A percentile compares a stretch with the other conserved stretches of the same genome.
Conservation (phyloP, 805 yeast genomes). For the Kluyveromyces wickerhamii region DNA sequence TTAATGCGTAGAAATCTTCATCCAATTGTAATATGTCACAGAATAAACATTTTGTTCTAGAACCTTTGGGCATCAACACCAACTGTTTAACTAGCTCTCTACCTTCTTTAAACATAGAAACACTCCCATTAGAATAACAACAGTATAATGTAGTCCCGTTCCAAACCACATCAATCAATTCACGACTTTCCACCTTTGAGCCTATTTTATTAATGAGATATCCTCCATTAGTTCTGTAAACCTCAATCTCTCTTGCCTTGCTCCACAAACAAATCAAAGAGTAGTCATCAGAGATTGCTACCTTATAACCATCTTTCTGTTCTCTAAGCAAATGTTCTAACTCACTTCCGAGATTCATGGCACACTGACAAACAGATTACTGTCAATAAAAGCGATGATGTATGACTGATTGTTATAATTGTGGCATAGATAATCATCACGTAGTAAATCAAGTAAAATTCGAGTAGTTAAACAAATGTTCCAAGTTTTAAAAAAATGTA, state of each 20-base stretch:
- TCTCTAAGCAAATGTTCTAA: not conserved
- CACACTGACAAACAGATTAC: too few relatives aligned
- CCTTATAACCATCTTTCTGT: not conserved
- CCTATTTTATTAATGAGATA: constrained; percentile 1
- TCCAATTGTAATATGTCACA: not conserved
- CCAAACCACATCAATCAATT: constrained; percentile 3
- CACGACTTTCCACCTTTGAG: not conserved
- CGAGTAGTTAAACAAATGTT: too few relatives aligned
- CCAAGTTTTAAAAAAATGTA: too few relatives aligned
- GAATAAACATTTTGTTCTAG: not conserved
- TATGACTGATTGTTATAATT: too few relatives aligned
- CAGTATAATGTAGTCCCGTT: not conserved
- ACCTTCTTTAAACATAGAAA: constrained; percentile 1
- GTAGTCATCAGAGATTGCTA: constrained; percentile 1
- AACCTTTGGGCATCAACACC: constrained; percentile 2
- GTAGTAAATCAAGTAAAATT: too few relatives aligned
- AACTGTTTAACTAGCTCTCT: constrained; percentile 1
- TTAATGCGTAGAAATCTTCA: not conserved
- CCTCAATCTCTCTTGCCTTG: not conserved
- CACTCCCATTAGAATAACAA: constrained; percentile 1
- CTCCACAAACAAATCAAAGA: constrained; percentile 5
- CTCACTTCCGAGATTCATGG: not conserved
- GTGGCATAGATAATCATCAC: too few relatives aligned
- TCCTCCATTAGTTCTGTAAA: constrained; percentile 2
- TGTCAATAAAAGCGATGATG: too few relatives aligned